These are phyloP conservation scores for Mucor saturninus DNA, from an alignment of 371 early-diverging fungal species.

Conservation along the genomic window DNA sequence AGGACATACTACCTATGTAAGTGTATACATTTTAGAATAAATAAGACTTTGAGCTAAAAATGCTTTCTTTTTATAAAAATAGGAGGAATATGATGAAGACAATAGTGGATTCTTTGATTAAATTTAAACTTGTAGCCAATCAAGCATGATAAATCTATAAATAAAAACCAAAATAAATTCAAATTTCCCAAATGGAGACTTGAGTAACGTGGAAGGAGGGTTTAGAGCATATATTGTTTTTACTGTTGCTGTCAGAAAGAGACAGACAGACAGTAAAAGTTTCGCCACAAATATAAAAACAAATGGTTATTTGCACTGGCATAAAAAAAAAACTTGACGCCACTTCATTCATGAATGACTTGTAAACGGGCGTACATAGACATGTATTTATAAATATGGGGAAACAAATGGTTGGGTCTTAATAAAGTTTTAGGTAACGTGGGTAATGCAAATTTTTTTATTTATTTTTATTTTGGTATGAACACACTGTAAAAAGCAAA, in stretches of 20 bases:
- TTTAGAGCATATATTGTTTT: not conserved
- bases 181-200: not conserved
- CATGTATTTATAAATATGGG: no score
- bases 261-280: no score
- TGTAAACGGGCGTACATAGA: no score
- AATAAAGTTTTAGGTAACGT: conserved; percentile 14
- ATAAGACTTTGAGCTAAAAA: not conserved
- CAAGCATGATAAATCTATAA: conserved; percentile 12
- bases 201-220: conserved; percentile 7
- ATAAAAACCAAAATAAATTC: conserved; percentile 3
- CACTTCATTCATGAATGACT: no score
- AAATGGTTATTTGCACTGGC: not conserved
- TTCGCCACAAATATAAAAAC: no score
- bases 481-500: not conserved
- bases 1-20: conserved; percentile 40
- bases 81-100: conserved; percentile 27
- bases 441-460: conserved; percentile 3
- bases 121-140: not conserved
- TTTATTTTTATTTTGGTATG: conserved; percentile 13
- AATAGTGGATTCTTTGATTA: conserved; percentile 33
- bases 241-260: not conserved
- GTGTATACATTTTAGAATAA: not conserved
- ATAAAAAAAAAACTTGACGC: not conserved
- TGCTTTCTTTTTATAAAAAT: not conserved
- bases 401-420: not conserved